Conservation (phyloP, 805 yeast genomes). For the Wickerhamomyces canadensis region DNA sequence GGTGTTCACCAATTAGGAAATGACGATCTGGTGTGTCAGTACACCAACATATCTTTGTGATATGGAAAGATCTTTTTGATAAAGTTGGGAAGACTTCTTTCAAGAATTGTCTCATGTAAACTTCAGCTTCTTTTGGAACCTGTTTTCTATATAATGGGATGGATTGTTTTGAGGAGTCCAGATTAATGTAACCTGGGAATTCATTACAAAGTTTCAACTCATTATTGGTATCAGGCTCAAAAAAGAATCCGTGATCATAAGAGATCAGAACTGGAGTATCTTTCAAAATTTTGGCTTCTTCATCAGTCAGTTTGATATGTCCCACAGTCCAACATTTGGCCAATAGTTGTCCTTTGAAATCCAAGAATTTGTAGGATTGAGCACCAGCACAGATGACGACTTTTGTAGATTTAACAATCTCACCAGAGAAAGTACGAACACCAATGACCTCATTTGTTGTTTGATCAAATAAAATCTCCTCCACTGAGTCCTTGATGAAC, state of each 20-base stretch:
- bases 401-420: conserved; percentile 20
- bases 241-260: conserved; percentile 35
- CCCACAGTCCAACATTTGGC: conserved; percentile 39
- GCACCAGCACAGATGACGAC: conserved; percentile 37
- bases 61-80: conserved; percentile 25
- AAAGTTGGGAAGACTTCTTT: conserved; percentile 28
- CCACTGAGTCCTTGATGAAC: conserved; percentile 13
- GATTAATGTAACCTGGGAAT: conserved; percentile 33
- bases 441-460: conserved; percentile 25
- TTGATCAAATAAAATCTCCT: conserved; percentile 14
- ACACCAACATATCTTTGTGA: conserved; percentile 31
- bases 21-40: conserved; percentile 32
- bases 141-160: conserved; percentile 26
- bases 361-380: conserved; percentile 28
- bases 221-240: conserved; percentile 33
- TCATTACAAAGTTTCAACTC: conserved; percentile 36
- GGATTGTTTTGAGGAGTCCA: conserved; percentile 16
- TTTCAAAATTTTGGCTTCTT: conserved; percentile 27
- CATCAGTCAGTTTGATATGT: conserved; percentile 31
- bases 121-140: conserved; percentile 30
- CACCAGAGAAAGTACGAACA: conserved; percentile 25
- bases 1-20: conserved; percentile 27
- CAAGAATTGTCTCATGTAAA: conserved; percentile 28
- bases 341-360: conserved; percentile 30
- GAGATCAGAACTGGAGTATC: conserved; percentile 32